Base-by-base conservation (phyloP, 371 early-diverging fungal species). In the Apophysomyces sp. region DNA sequence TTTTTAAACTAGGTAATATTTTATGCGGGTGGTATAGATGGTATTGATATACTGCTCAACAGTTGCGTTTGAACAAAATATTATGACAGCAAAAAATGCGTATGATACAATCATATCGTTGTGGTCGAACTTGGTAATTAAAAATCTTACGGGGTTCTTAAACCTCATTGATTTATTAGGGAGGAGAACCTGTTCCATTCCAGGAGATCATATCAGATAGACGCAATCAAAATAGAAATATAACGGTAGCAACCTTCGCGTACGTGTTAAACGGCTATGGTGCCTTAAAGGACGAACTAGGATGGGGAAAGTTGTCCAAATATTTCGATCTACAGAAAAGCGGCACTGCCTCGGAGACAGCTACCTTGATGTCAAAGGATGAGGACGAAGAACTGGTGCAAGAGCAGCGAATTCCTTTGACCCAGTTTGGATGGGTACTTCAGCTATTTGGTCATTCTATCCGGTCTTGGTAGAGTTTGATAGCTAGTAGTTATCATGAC, bases 391-490 rank as follows among this genome's bases (percentile, higher is more conserved):
- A 51, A 30, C n/a, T n/a, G n/a, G n/a, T n/a, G 16, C 51, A 18
- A 21, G 53, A 66, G 44, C 61, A 57, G n/a, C 53, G 58, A 16
- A 52, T 78, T 28, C 73, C 78, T 8, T 27, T 73, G 21, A 60
- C 65, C 4, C 76, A 71, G 55, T 55, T 75, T 21, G 69, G 73
- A 0, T 67, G 62, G 57, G 58, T 69, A 39, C 29, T 78, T 8
- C 64, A 67, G 26, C 62, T 73, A 2, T 75, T 78, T 28, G 64
- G 72, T 15, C 68, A 60, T n/a, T 78, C 78, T 0, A 40, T 78
- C 3, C 58, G 72, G 24, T 56, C 67, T 52, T 73, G 62, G 62
- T 71, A 55, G 53, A 32, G 18, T 57, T 18, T 16, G 36, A 44
- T 7, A 16, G 11, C 44, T 16, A 28, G 34, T 7, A 16, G 11